Base-by-base conservation (phyloP, 2,329 filamentous ascomycete genomes). In the Alternaria brassicae region DNA sequence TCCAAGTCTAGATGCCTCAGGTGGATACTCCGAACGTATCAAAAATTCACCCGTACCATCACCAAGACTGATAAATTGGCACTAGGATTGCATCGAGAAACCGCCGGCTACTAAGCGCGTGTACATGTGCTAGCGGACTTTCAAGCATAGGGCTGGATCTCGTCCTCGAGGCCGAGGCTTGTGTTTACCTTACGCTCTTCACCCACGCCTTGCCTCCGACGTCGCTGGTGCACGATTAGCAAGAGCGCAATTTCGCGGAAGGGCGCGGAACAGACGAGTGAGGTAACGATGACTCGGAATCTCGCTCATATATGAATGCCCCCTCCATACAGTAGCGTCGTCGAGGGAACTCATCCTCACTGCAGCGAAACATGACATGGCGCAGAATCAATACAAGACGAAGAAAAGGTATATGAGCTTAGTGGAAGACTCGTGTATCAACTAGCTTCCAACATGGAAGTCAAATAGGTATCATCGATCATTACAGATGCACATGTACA, bases 391-490 rank as follows among this genome's bases (percentile, higher is more conserved):
- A 13, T 12, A 45, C 8, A 8, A 30, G 9, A 7, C n/a, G 17
- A 45, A 45, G 27, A 21, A 5, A 5, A 28, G 12, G 25, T 8
- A 8, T 21, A 12, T 21, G 6, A 45, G 27, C n/a, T 21, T 15
- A 30, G 42, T 45, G 6, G 4, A 45, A 45, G 17, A 25, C 34
- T 48, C 34, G 13, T 49, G n/a, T 19, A 34, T 55, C 15, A 37
- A 49, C 27, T 21, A 37, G 36, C 45, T 51, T 41, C 39, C 17
- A 45, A 13, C 19, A 2, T 23, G 19, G 9, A 40, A 27, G 39
- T 28, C n/a, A 45, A 15, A 45, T 53, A 52, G 54, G 48, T 45
- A 56, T 56, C 54, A 44, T 19, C 30, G 5, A 39, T 53, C 47
- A 34, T 34, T 23, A 53, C 6, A 3, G 25, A 44, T n/a, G 30